phyloP scores from a whole-genome alignment of 176 grass and related monocot species.

The Phoenix dactylifera region DNA sequence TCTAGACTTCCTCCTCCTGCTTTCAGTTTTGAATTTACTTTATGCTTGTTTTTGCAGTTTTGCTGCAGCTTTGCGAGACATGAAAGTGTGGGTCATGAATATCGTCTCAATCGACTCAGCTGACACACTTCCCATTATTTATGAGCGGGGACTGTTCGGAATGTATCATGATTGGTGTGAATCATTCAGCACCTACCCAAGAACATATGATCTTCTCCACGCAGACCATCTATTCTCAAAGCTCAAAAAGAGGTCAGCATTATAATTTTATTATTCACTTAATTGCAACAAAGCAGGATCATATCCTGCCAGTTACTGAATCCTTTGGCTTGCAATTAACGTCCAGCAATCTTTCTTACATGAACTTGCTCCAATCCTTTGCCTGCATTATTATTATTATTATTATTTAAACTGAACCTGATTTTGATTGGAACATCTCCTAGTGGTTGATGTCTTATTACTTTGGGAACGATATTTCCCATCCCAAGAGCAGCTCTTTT shows the following conservation, averaged over 20 bases:
- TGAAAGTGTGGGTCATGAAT: slow-evolving; percentile 98
- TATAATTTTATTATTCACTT: neutral
- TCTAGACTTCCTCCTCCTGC: neutral
- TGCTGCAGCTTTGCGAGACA: slow-evolving; percentile 67
- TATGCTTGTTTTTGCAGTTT: slow-evolving; percentile 46
- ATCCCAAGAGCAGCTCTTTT: too few species aligned
- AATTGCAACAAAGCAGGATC: neutral
- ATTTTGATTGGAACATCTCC: too few species aligned
- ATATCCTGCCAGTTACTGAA: too few species aligned
- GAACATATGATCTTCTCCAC: slow-evolving; percentile 89
- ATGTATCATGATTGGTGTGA: slow-evolving; percentile 99
- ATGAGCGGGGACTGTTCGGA: slow-evolving; percentile 96
- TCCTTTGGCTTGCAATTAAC: too few species aligned
- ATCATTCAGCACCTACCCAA: slow-evolving; percentile 97
- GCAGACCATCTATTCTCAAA: slow-evolving; percentile 96
- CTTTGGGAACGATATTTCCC: too few species aligned
- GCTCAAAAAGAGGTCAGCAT: slow-evolving; percentile 59
- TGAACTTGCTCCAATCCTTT: too few species aligned
- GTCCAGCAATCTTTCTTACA: too few species aligned
- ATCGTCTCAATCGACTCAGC: slow-evolving; percentile 81
- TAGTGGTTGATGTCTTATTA: too few species aligned
- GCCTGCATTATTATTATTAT: too few species aligned
- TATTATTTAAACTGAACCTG: too few species aligned
- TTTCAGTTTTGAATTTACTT: slow-evolving; percentile 3
- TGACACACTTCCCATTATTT: slow-evolving; percentile 93